Evolutionary conservation across 75 land plant genomes (phyloP), one percentile per base, ranked within the genome.

Genomic region (Cryptomeria japonica): DNA sequence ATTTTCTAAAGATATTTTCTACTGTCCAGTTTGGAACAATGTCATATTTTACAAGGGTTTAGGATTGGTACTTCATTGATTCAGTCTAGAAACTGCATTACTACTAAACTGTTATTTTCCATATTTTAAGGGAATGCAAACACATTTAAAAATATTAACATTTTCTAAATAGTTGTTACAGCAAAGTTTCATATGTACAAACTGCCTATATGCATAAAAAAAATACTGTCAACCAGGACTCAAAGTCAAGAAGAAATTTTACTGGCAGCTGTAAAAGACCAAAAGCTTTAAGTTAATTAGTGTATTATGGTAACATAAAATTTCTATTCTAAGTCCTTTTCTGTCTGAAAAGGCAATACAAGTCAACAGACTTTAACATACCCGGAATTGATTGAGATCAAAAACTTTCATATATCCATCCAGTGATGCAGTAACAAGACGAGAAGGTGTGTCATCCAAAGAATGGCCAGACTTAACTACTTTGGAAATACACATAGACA

Each of bases 391-490:
- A 56, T 80, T 86, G 73, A 91, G 68, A 89, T 98, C 99, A 85
- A 96, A 98, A 19, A 93, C 95, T 89, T 95, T 98, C 90, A 98
- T 86, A 58, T 95, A 96, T 84, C 99, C 99, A 90, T 98, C 99
- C 80, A 97, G 87, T 15, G 94, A 93, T 16, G 96, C 97, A 53
- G 97, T 97, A 85, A 98, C 64, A 68, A 98, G 90, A 82, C 99
- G 88, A 84, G 89, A 72, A 41, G 92, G 76, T 51, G 80, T 85
- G 38, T 87, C 92, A 80, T 70, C 36, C 34, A 73, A 88, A 84
- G 70, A 18, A 61, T 90, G 88, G 31, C 87, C 84, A 2, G 88
- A 31, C 84, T 58, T 89, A 15, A 89, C 91, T 25, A 89, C 92
- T n/a, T 91, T 93, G 5, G 93, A 92, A 37, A 95, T 84, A 64